These are phyloP conservation scores for Shiraia sp. DNA, from an alignment of 2,329 filamentous ascomycete species.

Conservation along the genomic window DNA sequence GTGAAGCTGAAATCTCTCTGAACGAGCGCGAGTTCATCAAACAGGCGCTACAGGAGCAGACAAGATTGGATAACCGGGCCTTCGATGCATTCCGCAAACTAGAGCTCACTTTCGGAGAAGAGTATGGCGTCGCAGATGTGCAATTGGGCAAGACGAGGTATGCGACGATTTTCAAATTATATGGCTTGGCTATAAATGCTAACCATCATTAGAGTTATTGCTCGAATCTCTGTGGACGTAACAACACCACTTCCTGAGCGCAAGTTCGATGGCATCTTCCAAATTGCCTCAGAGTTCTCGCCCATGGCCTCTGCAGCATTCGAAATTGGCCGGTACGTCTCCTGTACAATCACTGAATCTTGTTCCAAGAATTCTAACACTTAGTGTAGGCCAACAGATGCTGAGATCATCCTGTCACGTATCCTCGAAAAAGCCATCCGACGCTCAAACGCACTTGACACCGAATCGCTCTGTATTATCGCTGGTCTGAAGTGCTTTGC, in stretches of 20 bases:
- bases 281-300: conserved; percentile 85
- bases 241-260: conserved; percentile 83
- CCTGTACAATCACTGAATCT: neutral
- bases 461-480: conserved; percentile 91
- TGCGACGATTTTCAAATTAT: conserved; percentile 6
- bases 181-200: conserved; percentile 7
- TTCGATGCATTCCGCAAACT: conserved; percentile 80
- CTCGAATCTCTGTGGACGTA: conserved; percentile 85
- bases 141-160: conserved; percentile 88
- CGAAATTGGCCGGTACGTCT: conserved; percentile 72
- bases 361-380: conserved; percentile 24
- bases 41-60: conserved; percentile 77
- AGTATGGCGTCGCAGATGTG: conserved; percentile 88
- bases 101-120: conserved; percentile 81
- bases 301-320: conserved; percentile 91
- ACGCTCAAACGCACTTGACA: conserved; percentile 88
- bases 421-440: conserved; percentile 93
- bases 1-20: conserved; percentile 86
- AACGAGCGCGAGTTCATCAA: conserved; percentile 87
- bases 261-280: conserved; percentile 94
- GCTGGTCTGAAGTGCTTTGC: conserved; percentile 91
- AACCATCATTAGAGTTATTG: conserved; percentile 66
- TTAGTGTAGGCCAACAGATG: conserved; percentile 68
- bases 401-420: conserved; percentile 83
- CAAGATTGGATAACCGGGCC: conserved; percentile 81